Conservation (phyloP, 192 early-diverging fungal genomes). For the Backusella psychrophila region DNA sequence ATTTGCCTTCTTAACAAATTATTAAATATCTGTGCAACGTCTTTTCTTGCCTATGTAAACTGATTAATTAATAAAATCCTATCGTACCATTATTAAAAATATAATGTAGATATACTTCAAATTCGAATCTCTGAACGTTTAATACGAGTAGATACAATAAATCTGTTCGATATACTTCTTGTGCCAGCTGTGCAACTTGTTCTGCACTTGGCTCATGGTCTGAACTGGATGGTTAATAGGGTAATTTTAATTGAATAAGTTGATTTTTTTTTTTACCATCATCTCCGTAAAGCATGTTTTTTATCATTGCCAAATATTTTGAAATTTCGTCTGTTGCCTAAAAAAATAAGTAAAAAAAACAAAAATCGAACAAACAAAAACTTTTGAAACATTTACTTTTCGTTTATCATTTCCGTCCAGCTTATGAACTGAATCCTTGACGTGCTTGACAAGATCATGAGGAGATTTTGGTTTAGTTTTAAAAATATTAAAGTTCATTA, state of each 20-base stretch:
- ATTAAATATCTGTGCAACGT: slow-evolving; percentile 97
- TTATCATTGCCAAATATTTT: slow-evolving; percentile 90
- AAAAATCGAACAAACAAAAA: background rate
- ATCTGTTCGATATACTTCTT: slow-evolving; percentile 94
- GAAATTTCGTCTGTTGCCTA: slow-evolving; percentile 98
- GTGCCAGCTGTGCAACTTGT: slow-evolving; percentile 88
- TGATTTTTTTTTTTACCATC: slow-evolving; percentile 63
- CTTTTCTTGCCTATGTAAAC: slow-evolving; percentile 79
- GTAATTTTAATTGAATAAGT: background rate
- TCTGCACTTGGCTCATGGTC: slow-evolving; percentile 86
- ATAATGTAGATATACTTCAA: slow-evolving; percentile 59
- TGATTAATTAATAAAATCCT: background rate
- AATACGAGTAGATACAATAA: slow-evolving; percentile 84
- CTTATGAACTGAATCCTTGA: slow-evolving; percentile 81
- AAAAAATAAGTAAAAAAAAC: slow-evolving; percentile 14
- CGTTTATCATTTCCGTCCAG: slow-evolving; percentile 67
- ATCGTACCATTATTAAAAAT: background rate
- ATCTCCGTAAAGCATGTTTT: slow-evolving; percentile 92
- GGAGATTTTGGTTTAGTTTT: slow-evolving; percentile 83
- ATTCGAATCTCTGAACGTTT: slow-evolving; percentile 93
- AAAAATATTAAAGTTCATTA: slow-evolving; percentile 73
- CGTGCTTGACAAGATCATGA: slow-evolving; percentile 83
- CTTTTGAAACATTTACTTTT: slow-evolving; percentile 51
- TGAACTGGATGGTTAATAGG: slow-evolving; percentile 25
- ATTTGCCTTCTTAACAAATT: slow-evolving; percentile 94